Conservation (phyloP, 2,329 filamentous ascomycete genomes). For the Endoconidiophora laricicola region DNA sequence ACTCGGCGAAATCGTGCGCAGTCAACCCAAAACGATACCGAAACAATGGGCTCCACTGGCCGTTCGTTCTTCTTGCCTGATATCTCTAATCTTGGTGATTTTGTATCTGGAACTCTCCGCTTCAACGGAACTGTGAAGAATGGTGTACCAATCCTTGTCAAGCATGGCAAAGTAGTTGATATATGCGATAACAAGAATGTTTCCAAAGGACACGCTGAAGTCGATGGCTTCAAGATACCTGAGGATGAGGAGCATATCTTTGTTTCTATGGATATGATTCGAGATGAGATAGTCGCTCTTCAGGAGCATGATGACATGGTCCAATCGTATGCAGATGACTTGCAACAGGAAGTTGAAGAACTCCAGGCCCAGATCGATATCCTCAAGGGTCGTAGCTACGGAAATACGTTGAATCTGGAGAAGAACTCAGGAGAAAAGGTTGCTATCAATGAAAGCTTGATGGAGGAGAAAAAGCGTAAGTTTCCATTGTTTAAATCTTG, state of each 20-base stretch:
- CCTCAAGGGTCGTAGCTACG: conserved; percentile 24
- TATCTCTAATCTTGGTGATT: conserved; percentile 38
- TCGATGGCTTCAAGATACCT: conserved; percentile 34
- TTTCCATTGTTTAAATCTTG: conserved; percentile 12
- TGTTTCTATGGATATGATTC: conserved; percentile 45
- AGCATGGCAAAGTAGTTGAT: conserved; percentile 34
- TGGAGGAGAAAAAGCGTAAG: conserved; percentile 40
- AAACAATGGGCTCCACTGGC: conserved; percentile 20
- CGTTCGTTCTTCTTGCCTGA: conserved; percentile 39
- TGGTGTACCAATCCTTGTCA: conserved; percentile 39
- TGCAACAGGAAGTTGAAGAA: conserved; percentile 34
- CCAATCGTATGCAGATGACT: conserved; percentile 35
- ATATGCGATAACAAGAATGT: conserved; percentile 22
- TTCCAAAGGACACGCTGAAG: conserved; percentile 26
- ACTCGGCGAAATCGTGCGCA: conserved; percentile 13
- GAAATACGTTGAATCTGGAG: conserved; percentile 19
- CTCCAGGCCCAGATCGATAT: conserved; percentile 33
- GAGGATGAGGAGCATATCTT: conserved; percentile 41
- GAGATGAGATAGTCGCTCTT: conserved; percentile 37
- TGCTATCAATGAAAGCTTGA: conserved; percentile 21
- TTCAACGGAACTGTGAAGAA: conserved; percentile 34
- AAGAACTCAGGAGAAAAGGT: conserved; percentile 12
- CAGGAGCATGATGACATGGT: conserved; percentile 40
- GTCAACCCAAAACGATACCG: conserved; percentile 12
- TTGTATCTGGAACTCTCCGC: conserved; percentile 36